Base-by-base conservation (phyloP, 2,329 filamentous ascomycete genomes). In the Stagonosporopsis cucurbitacearum region DNA sequence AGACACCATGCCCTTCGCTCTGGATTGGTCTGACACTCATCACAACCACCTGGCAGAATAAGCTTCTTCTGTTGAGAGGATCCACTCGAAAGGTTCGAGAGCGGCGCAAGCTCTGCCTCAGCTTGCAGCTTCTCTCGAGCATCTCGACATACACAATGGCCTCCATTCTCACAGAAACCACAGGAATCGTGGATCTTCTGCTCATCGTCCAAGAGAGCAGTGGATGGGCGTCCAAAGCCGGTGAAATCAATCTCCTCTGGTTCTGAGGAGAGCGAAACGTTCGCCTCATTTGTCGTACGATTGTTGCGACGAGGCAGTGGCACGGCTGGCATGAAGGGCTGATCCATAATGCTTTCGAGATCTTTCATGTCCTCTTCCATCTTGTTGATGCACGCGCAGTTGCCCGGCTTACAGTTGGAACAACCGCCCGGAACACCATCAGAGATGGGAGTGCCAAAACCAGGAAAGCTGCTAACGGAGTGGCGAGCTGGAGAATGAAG, bases 161-260 rank as follows among this genome's bases (percentile, higher is more conserved):
- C 60, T 6, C 66, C 64, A 17, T 71, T 64, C 17, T 68, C 72
- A 43, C 73, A 75, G 52, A 74, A 74, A 20, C 73, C 73, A 48
- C 73, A 75, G 9, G 62, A 64, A 19, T 67, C 53, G 47, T 66
- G 59, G 22, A 50, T 35, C 22, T 55, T 55, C 30, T 65, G 45
- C 26, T 63, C 49, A 25, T 58, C 51, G 9, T 62, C 54, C 22
- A 69, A 44, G 40, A 72, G 69, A 8, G 62, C 50, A 12, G 65
- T 65, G 7, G 68, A 64, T 8, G 63, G 58, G 5, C 61, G 61
- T 13, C 51, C 56, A 26, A 66, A 63, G 8, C 50, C 48, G 23
- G 73, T 76, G 58, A 75, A 75, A 46, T 76, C 73, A 20, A 71
- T 72, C 51, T 75, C 73, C 25, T 62, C 61, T 5, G 58, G 45